Evolutionary conservation across 371 early-diverging fungal species (phyloP).

Genomic region (Capillidium rhysosporum): DNA sequence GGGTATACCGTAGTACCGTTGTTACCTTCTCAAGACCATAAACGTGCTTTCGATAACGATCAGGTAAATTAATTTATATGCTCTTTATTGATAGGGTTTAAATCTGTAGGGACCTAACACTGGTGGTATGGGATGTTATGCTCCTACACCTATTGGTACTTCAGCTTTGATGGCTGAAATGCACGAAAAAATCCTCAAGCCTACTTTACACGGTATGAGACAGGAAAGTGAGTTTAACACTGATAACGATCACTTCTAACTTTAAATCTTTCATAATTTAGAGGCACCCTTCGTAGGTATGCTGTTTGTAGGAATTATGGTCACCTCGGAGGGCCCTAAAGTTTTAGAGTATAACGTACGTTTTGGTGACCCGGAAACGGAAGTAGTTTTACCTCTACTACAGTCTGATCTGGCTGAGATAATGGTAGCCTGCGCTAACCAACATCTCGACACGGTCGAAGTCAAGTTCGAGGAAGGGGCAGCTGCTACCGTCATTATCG

Average conservation of each 20-base stretch:
- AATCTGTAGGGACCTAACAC: constrained; percentile 72
- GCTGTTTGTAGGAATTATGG: constrained; percentile 91
- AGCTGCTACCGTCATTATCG: constrained; percentile 82
- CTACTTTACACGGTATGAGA: constrained; percentile 90
- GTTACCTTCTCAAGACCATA: constrained; percentile 94
- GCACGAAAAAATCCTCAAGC: constrained; percentile 60
- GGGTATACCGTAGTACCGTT: constrained; percentile 79
- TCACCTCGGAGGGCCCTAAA: constrained; percentile 73
- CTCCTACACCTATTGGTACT: constrained; percentile 84
- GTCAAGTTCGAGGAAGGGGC: constrained; percentile 44
- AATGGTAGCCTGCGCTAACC: constrained; percentile 70
- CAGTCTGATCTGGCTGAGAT: constrained; percentile 76
- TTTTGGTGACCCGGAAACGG: constrained; percentile 96
- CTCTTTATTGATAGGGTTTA: too few relatives aligned
- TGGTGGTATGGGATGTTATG: constrained; percentile 97
- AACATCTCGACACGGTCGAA: constrained; percentile 72
- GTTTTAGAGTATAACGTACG: constrained; percentile 93
- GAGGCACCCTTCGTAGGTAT: constrained; percentile 91
- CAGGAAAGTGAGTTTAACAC: too few relatives aligned
- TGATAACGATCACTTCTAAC: too few relatives aligned
- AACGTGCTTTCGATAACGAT: constrained; percentile 84
- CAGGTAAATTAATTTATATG: constrained; percentile 15
- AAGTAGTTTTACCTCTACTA: constrained; percentile 80
- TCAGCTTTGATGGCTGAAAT: constrained; percentile 44
- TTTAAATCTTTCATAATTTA: too few relatives aligned